phyloP scores from a whole-genome alignment of 140 eudicot genomes.

The Artemisia princeps region DNA sequence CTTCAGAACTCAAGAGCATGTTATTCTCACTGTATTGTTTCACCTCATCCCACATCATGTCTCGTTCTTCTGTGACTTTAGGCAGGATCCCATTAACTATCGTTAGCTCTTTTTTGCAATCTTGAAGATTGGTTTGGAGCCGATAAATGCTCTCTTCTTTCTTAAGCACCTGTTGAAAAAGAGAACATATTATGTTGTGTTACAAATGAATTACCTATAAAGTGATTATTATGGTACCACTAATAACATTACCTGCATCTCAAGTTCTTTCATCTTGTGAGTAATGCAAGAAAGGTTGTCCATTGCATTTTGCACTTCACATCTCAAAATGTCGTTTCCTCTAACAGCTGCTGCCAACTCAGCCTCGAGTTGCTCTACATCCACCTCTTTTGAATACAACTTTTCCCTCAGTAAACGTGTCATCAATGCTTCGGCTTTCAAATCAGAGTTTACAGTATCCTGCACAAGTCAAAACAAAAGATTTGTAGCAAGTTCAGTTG shows the following conservation, averaged over 20 bases:
- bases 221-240: not conserved
- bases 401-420: constrained; percentile 73
- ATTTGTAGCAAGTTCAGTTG: constrained; percentile 9
- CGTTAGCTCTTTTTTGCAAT: constrained; percentile 58
- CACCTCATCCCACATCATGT: constrained; percentile 86
- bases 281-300: constrained; percentile 63
- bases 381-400: constrained; percentile 60
- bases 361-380: constrained; percentile 78
- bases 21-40: constrained; percentile 66
- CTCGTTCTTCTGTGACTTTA: constrained; percentile 76
- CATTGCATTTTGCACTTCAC: constrained; percentile 77
- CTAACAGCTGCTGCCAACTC: constrained; percentile 85
- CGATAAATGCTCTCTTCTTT: constrained; percentile 73
- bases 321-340: constrained; percentile 63
- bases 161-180: constrained; percentile 44
- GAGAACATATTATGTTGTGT: not conserved
- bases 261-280: constrained; percentile 87
- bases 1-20: constrained; percentile 63
- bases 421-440: constrained; percentile 70
- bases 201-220: not conserved
- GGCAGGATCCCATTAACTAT: constrained; percentile 64
- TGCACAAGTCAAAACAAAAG: constrained; percentile 23
- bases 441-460: constrained; percentile 52
- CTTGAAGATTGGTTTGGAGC: constrained; percentile 62
- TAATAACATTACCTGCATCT: constrained; percentile 57